Evolutionary conservation across 169 alveolate genomes (phyloP).

Genomic region (Besnoitia besnoiti): DNA sequence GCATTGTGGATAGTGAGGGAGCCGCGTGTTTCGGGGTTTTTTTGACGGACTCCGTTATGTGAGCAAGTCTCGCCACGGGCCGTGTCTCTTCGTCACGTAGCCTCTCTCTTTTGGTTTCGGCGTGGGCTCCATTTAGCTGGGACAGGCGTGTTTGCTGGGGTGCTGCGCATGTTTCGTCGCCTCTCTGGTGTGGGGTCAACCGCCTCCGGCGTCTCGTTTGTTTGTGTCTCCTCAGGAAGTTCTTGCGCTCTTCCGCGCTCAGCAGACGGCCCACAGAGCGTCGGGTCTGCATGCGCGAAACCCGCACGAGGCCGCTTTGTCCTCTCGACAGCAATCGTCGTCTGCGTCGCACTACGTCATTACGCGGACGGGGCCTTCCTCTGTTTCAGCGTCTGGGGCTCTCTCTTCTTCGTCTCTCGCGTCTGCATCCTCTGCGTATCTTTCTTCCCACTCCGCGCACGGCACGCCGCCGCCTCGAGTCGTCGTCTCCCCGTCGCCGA

Average conservation of each 20-base stretch:
- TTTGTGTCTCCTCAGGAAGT: no score
- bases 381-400: not conserved
- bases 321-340: not conserved
- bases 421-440: not conserved
- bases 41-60: no score
- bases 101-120: no score
- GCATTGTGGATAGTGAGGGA: not conserved
- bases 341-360: not conserved
- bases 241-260: not conserved
- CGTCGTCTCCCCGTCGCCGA: not conserved
- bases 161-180: no score
- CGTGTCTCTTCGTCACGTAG: no score
- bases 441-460: not conserved
- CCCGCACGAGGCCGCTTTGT: not conserved
- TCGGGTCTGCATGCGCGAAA: not conserved
- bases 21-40: no score
- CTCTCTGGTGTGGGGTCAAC: no score
- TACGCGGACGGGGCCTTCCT: not conserved
- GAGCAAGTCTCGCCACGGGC: no score
- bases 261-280: not conserved
- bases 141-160: no score
- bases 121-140: no score
- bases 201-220: no score
- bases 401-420: not conserved
- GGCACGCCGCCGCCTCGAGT: not conserved